Conservation (phyloP, 768 basidiomycete genomes). For the Hygrophorus pudorinus region DNA sequence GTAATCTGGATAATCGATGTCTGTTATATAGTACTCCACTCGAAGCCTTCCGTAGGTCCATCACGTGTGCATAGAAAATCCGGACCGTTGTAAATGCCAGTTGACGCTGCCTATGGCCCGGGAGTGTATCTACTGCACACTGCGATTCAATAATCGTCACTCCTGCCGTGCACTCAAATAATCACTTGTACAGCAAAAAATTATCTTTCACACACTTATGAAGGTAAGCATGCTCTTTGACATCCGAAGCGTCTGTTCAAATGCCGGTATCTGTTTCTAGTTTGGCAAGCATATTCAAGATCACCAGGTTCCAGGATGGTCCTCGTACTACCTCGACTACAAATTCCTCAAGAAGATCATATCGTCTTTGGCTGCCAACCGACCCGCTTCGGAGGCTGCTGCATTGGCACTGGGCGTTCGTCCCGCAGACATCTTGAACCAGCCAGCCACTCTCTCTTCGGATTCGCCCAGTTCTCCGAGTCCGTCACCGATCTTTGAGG, state of each 20-base stretch:
- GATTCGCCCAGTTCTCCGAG: conserved; percentile 16
- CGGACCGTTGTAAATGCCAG: not conserved
- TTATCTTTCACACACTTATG: conserved; percentile 12
- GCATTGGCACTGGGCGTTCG: conserved; percentile 76
- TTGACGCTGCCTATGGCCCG: not conserved
- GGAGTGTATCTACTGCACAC: not conserved
- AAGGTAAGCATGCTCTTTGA: conserved; percentile 18
- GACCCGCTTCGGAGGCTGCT: conserved; percentile 85
- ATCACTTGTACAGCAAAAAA: too few species aligned
- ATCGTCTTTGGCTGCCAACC: conserved; percentile 83
- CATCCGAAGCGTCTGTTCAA: not conserved
- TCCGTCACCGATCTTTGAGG: conserved; percentile 19
- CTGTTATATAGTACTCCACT: conserved; percentile 9
- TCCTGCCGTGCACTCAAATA: not conserved
- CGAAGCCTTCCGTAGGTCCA: too few species aligned
- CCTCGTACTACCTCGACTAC: conserved; percentile 92
- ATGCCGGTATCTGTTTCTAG: conserved; percentile 30
- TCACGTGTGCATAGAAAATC: not conserved
- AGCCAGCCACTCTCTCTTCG: conserved; percentile 21
- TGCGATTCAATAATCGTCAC: not conserved
- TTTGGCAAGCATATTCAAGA: conserved; percentile 98
- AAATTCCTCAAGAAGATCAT: conserved; percentile 98
- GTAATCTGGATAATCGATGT: conserved; percentile 12
- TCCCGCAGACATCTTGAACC: conserved; percentile 42
- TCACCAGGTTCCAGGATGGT: conserved; percentile 97